These are phyloP conservation scores for Zanthoxylum bungeanum DNA, from an alignment of 345 rosid genomes.

Conservation along the genomic window DNA sequence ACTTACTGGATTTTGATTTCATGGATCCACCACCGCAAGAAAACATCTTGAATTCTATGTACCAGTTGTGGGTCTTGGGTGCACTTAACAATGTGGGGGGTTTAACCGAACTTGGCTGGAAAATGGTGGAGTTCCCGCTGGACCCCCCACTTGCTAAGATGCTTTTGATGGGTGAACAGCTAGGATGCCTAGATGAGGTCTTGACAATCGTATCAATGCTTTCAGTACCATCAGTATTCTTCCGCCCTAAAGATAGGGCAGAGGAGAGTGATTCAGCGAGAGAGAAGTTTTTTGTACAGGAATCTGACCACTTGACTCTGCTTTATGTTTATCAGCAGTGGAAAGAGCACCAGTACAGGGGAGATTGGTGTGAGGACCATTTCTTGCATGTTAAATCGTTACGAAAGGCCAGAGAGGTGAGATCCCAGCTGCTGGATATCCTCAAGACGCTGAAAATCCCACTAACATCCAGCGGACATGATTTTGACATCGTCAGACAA, in stretches of 20 bases:
- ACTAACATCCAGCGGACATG: conserved; percentile 65
- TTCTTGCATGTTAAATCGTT: conserved; percentile 84
- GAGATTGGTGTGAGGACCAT: conserved; percentile 93
- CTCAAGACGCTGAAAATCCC: conserved; percentile 82
- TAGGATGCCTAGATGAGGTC: conserved; percentile 82
- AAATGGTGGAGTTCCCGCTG: conserved; percentile 97
- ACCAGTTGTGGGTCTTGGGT: conserved; percentile 96
- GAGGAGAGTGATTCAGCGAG: conserved; percentile 96
- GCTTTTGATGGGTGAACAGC: conserved; percentile 90
- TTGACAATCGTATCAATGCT: conserved; percentile 98
- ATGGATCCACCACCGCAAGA: conserved; percentile 99
- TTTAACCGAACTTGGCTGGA: conserved; percentile 90
- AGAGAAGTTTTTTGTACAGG: conserved; percentile 88
- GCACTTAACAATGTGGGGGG: conserved; percentile 90
- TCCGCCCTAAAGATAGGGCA: conserved; percentile 91
- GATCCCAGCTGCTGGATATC: conserved; percentile 93
- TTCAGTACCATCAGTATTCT: conserved; percentile 96
- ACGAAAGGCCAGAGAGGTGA: conserved; percentile 85
- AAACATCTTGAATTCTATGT: conserved; percentile 96
- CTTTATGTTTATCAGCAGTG: conserved; percentile 88
- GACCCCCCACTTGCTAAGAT: conserved; percentile 99
- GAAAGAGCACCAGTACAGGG: conserved; percentile 92
- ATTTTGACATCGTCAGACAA: conserved; percentile 72
- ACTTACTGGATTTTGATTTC: conserved; percentile 91
- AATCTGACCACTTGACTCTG: conserved; percentile 88